Percentiles rank a stretch among this genome's conserved stretches.
These are phyloP conservation scores for Boletus sp. DNA, from an alignment of 768 basidiomycete genomes.

Conservation along the genomic window DNA sequence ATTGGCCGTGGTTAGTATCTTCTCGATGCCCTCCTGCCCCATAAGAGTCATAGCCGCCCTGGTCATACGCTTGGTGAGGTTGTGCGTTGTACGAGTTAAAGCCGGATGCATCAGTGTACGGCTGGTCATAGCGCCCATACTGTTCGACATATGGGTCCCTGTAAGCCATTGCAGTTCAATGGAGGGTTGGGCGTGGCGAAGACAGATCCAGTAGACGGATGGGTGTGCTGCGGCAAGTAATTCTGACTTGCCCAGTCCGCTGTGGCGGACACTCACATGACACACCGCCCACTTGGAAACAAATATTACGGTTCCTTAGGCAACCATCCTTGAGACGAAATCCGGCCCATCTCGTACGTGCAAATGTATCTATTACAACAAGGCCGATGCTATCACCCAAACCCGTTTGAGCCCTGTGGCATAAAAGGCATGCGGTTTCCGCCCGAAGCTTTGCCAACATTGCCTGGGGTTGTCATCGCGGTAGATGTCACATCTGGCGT, in stretches of 20 bases:
- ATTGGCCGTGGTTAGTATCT: constrained; percentile 28
- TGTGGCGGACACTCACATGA: too few relatives aligned
- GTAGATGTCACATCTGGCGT: constrained; percentile 21
- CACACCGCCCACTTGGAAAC: neutral
- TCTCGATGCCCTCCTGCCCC: constrained; percentile 35
- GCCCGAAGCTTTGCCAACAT: constrained; percentile 21
- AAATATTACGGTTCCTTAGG: neutral
- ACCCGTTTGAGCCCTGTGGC: constrained; percentile 32
- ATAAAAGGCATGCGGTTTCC: constrained; percentile 57
- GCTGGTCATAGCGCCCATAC: constrained; percentile 26
- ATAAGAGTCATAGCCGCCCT: constrained; percentile 36
- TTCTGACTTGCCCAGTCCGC: neutral
- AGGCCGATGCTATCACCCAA: constrained; percentile 22
- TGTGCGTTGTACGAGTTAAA: constrained; percentile 48
- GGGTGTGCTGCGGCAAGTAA: constrained; percentile 21
- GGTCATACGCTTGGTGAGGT: constrained; percentile 54
- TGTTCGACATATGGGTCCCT: constrained; percentile 50
- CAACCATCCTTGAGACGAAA: neutral
- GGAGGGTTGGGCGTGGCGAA: neutral
- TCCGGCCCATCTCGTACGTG: neutral
- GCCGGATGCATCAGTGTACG: constrained; percentile 34
- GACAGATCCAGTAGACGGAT: neutral
- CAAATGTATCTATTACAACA: constrained; percentile 3
- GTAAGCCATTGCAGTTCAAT: constrained; percentile 40
- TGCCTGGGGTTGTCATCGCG: constrained; percentile 8